These are phyloP conservation scores for Russula abietina DNA, from an alignment of 768 basidiomycete species.

Conservation along the genomic window DNA sequence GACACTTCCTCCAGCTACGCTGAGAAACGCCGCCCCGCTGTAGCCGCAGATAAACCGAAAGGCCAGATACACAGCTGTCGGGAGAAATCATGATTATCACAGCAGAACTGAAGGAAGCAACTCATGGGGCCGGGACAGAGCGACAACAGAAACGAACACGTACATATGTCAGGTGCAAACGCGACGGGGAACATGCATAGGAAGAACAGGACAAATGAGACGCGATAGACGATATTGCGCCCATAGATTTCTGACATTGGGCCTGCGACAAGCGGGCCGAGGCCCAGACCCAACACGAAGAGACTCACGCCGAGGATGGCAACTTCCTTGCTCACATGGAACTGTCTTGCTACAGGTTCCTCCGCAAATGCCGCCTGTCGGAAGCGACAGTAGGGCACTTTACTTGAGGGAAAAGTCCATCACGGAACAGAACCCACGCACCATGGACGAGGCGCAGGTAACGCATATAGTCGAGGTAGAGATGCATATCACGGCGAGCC, in stretches of 20 bases:
- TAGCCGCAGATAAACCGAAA: constrained; percentile 55
- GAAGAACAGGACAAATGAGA: constrained; percentile 57
- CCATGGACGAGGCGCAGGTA: constrained; percentile 29
- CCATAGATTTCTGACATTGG: constrained; percentile 53
- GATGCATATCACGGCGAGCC: constrained; percentile 26
- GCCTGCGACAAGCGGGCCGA: constrained; percentile 32
- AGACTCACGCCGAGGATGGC: constrained; percentile 38
- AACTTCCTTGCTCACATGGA: constrained; percentile 36
- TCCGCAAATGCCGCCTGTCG: constrained; percentile 36
- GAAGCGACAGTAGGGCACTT: not conserved
- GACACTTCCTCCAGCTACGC: constrained; percentile 56
- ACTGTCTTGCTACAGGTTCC: constrained; percentile 34
- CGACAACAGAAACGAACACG: constrained; percentile 24
- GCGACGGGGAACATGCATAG: constrained; percentile 65
- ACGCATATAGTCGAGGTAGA: constrained; percentile 26
- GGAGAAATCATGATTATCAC: constrained; percentile 24
- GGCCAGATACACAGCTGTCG: constrained; percentile 49
- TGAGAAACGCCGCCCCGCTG: constrained; percentile 51
- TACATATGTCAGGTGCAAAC: constrained; percentile 62
- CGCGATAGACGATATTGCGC: constrained; percentile 53
- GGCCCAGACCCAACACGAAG: constrained; percentile 35
- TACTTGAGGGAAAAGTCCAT: not conserved
- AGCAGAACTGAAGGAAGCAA: not conserved
- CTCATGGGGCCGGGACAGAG: not conserved
- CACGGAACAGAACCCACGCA: not conserved